A percentile compares a stretch with the other conserved stretches of the same genome.
phyloP scores from a whole-genome alignment of 2,329 filamentous ascomycete species.

The Alternaria burnsii region DNA sequence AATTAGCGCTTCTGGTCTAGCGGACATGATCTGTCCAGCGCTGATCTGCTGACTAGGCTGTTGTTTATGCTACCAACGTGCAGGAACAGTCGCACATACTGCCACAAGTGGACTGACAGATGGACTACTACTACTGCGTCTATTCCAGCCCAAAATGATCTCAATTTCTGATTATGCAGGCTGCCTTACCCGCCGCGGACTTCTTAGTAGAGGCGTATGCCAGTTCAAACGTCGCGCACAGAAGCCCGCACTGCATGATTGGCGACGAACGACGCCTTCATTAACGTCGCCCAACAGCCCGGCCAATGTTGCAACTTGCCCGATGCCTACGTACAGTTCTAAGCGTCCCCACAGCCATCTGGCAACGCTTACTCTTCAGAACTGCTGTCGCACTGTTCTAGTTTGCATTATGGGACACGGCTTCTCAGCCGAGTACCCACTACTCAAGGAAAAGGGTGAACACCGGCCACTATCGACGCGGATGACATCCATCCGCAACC shows the following conservation, averaged over 20 bases:
- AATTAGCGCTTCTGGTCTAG: conserved; percentile 7
- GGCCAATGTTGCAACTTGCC: background rate
- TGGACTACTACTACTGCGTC: background rate
- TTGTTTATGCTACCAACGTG: background rate
- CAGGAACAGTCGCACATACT: no score
- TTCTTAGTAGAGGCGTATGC: conserved; percentile 6
- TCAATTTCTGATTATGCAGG: conserved; percentile 1
- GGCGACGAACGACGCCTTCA: background rate
- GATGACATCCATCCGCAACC: no score
- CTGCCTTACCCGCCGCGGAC: background rate
- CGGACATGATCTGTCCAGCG: background rate
- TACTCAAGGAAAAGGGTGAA: conserved; percentile 9
- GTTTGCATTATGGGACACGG: conserved; percentile 1
- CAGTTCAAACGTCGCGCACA: conserved; percentile 5
- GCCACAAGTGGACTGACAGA: no score
- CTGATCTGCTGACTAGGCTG: background rate
- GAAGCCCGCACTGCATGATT: conserved; percentile 8
- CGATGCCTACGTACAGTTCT: conserved; percentile 5
- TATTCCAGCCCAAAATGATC: background rate
- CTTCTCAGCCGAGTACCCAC: conserved; percentile 7
- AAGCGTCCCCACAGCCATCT: conserved; percentile 12
- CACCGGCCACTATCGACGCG: conserved; percentile 2
- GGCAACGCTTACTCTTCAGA: background rate
- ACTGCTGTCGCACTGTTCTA: conserved; percentile 5
- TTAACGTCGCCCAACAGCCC: conserved; percentile 3